Base-by-base conservation (phyloP, 139 green algal genomes). In the Microglena sp. region DNA sequence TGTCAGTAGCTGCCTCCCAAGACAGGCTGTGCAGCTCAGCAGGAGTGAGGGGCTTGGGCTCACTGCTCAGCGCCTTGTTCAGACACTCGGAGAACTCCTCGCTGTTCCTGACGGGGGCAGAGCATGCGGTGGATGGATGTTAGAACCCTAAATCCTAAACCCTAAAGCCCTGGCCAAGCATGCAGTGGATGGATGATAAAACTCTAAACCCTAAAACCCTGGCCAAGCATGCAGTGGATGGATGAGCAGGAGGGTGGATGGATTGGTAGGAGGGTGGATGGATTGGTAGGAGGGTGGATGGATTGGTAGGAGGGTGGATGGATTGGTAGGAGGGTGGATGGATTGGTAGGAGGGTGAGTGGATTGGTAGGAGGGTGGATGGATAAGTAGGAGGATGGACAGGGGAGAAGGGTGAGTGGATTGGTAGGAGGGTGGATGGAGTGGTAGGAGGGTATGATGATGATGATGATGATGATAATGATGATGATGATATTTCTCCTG, bases 1-100 rank as follows among this genome's bases (percentile, higher is more conserved):
- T 80, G 67, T 96, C 82, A 0, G 90, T 97, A 32, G 90, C 90
- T 2, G 87, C 90, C 79, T 96, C 89, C 91, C 91, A 97, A 3
- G 90, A 93, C 30, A 97, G 79, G 46, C 74, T 66, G 59, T 84
- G 68, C 68, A 81, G 75, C 60, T 96, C 80, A 31, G 91, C 79
- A 0, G 60, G 21, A 0, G 55, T 72, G 59, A 97, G 82, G 40
- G 92, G 90, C 68, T 81, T 54, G 4, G 87, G 87, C 35, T 90
- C 77, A 6, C 67, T 33, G 5, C 35, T 15, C 79, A 91, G 71
- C 27, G 87, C 87, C 34, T 86, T 66, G 35, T 78, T 33, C 55
- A 97, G 56, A 60, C 85, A 82, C 55, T 69, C n/a, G 15, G 70
- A 81, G 68, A 97, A 97, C 81, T 97, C 90, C 36, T 8, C 43